phyloP scores from a whole-genome alignment of 768 basidiomycete species.

The Wakefieldia striispora region DNA sequence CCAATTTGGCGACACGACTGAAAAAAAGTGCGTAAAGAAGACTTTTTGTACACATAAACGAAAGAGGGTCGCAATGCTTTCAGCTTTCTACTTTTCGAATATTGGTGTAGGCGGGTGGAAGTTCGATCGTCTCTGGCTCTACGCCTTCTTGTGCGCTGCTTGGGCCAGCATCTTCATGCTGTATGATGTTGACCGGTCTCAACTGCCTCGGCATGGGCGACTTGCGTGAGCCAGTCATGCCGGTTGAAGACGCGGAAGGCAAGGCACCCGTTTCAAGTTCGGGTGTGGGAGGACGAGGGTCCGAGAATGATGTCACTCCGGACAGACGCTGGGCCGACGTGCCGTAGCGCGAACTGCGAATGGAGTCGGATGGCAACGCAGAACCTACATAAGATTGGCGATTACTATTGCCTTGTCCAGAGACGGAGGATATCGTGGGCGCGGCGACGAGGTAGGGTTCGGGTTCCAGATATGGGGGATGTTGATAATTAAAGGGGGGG shows the following conservation, averaged over 20 bases:
- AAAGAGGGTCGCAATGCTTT: neutral
- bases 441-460: constrained; percentile 75
- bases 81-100: constrained; percentile 30
- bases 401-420: constrained; percentile 29
- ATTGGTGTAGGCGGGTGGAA: constrained; percentile 81
- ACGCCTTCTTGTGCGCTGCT: constrained; percentile 31
- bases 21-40: neutral
- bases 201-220: constrained; percentile 46
- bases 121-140: constrained; percentile 72
- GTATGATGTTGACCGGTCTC: constrained; percentile 75
- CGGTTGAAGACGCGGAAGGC: constrained; percentile 19
- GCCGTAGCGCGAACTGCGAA: constrained; percentile 25
- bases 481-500: constrained; percentile 40
- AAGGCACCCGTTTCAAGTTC: constrained; percentile 31
- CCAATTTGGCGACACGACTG: neutral
- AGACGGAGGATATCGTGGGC: constrained; percentile 47
- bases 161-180: constrained; percentile 80
- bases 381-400: constrained; percentile 21
- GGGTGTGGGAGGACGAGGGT: constrained; percentile 46
- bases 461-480: constrained; percentile 70
- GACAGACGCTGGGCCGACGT: constrained; percentile 28
- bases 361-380: constrained; percentile 16
- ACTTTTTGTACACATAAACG: neutral
- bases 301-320: constrained; percentile 28
- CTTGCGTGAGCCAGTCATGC: constrained; percentile 32